Percentiles rank a stretch among this genome's conserved stretches.
Evolutionary conservation across 75 land plant species (phyloP).

Genomic region (Isoetes taiwanensis): DNA sequence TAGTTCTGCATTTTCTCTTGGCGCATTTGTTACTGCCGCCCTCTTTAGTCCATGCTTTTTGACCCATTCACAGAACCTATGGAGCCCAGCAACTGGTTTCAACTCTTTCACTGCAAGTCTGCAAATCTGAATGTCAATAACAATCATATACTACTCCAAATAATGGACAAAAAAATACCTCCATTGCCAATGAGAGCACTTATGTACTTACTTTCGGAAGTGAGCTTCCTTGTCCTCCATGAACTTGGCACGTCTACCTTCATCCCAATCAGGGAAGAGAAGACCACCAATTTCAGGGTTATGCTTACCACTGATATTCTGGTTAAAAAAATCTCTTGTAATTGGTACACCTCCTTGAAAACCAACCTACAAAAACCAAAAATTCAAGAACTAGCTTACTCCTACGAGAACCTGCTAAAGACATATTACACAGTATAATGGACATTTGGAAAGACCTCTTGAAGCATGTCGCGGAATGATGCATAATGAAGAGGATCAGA

Average conservation of each 20-base stretch:
- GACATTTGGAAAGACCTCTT: slow-evolving; percentile 7
- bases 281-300: slow-evolving; percentile 15
- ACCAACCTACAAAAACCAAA: slow-evolving; percentile 12
- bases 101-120: slow-evolving; percentile 16
- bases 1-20: slow-evolving; percentile 14
- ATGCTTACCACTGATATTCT: slow-evolving; percentile 21
- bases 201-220: slow-evolving; percentile 10
- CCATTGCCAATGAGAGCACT: neutral
- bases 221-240: slow-evolving; percentile 17
- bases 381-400: neutral
- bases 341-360: slow-evolving; percentile 20
- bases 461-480: slow-evolving; percentile 16
- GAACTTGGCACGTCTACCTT: slow-evolving; percentile 10
- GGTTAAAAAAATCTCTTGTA: slow-evolving; percentile 11
- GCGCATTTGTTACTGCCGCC: slow-evolving; percentile 21
- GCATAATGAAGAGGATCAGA: slow-evolving; percentile 17
- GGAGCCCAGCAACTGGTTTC: slow-evolving; percentile 14
- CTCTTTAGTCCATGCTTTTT: slow-evolving; percentile 13
- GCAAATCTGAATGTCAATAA: neutral
- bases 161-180: neutral
- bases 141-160: no score
- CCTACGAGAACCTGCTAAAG: neutral
- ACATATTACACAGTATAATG: neutral
- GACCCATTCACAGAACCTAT: slow-evolving; percentile 8
- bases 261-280: slow-evolving; percentile 18